Evolutionary conservation across 495 filamentous ascomycete species (phyloP).

Genomic region (Margaritispora aquatica): DNA sequence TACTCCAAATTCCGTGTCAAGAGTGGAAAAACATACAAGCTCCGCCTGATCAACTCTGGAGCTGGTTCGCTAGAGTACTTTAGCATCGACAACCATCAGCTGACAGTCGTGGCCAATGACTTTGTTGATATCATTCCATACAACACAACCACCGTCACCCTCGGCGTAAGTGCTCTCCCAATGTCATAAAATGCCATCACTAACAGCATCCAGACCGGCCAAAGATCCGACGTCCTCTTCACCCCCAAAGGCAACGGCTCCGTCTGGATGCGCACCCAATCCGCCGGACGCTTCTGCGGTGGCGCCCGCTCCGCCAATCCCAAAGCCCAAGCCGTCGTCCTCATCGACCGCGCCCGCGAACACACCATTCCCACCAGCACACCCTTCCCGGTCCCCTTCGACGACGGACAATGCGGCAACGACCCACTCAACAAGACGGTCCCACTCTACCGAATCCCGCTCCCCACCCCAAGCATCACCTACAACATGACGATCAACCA

Average conservation of each 20-base stretch:
- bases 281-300: neutral
- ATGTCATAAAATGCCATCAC: neutral
- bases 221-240: constrained; percentile 50
- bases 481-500: neutral
- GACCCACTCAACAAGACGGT: neutral
- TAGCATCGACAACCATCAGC: constrained; percentile 40
- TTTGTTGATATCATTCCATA: constrained; percentile 44
- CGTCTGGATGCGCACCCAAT: constrained; percentile 33
- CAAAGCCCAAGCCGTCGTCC: neutral
- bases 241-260: constrained; percentile 21
- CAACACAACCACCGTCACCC: constrained; percentile 36
- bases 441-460: neutral
- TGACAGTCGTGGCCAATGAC: constrained; percentile 42
- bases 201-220: constrained; percentile 22
- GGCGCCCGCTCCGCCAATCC: neutral
- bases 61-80: constrained; percentile 42
- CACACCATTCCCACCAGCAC: neutral
- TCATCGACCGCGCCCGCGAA: neutral
- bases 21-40: constrained; percentile 44
- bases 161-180: constrained; percentile 55
- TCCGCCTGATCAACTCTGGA: constrained; percentile 51
- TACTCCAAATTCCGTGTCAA: constrained; percentile 58
- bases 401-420: neutral
- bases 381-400: neutral
- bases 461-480: neutral